Conservation (phyloP, 2,329 filamentous ascomycete genomes). For the Coniochaeta sp. region DNA sequence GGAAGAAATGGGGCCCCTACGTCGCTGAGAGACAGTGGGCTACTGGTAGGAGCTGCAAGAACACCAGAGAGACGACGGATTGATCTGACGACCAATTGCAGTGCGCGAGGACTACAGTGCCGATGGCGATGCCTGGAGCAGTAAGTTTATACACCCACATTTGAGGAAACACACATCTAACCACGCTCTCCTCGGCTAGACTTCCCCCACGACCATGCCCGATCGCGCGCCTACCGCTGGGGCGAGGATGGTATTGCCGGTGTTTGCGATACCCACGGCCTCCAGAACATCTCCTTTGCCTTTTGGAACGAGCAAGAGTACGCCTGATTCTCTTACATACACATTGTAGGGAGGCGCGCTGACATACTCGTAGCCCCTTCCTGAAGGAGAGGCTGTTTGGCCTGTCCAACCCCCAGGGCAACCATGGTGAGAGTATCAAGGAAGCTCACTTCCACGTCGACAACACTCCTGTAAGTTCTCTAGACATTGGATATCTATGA, state of each 20-base stretch:
- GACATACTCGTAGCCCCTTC: conserved; percentile 59
- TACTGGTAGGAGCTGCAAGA: conserved; percentile 53
- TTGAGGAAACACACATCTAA: not conserved
- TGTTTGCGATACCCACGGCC: conserved; percentile 82
- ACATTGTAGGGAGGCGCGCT: conserved; percentile 21
- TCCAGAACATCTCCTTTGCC: conserved; percentile 88
- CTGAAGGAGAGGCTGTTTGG: conserved; percentile 94
- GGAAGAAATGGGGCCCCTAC: conserved; percentile 98
- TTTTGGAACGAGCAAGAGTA: conserved; percentile 99
- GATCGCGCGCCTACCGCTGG: conserved; percentile 86
- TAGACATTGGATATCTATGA: too few relatives aligned
- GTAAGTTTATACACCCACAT: conserved; percentile 63
- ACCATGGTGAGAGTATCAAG: conserved; percentile 95
- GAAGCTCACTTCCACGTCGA: conserved; percentile 95
- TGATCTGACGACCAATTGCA: conserved; percentile 26
- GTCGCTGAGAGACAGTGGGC: conserved; percentile 94
- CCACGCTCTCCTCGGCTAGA: conserved; percentile 45
- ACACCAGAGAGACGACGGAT: not conserved
- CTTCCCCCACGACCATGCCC: conserved; percentile 88
- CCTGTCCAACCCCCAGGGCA: conserved; percentile 91
- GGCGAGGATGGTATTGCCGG: conserved; percentile 96
- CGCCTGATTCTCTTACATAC: conserved; percentile 10
- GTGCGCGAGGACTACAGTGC: conserved; percentile 88
- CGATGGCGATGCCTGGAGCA: conserved; percentile 92
- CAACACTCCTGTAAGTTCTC: conserved; percentile 66